Base-by-base conservation (phyloP, 805 yeast species). In the Yarrowia hollandica region DNA sequence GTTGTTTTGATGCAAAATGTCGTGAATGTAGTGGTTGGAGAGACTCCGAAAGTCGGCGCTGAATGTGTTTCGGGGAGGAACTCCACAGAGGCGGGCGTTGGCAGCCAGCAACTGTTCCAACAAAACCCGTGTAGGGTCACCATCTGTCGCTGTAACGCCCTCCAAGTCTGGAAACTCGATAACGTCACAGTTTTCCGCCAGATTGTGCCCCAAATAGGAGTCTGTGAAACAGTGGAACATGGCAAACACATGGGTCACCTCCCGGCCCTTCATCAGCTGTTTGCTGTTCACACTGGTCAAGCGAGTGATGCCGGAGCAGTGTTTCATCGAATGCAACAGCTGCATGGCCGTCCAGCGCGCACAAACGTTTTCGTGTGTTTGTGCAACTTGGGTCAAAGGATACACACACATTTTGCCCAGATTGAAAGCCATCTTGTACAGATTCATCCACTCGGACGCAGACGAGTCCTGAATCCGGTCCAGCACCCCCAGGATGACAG, bases 301-400 rank as follows among this genome's bases (percentile, higher is more conserved):
- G 14, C 55, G 39, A 34, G 38, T 48, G 55, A 48, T 48, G 4
- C 55, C 55, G 11, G 55, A 38, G 16, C 55, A 31, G 19, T 48
- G 55, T 48, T 48, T 48, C 55, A 48, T 48, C 5, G 55, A 31
- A 7, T 48, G 55, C 9, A 48, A 14, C 26, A 48, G 31, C 31
- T 48, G 55, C 39, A 30, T 48, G 31, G 55, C 38, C 19, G 34
- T 22, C 55, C 55, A 44, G 5, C 54, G 37, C 1, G 37, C 19
- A 14, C 54, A 48, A 9, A 48, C 23, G 22, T 31, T 44, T 23
- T 19, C 35, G 19, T 28, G 39, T 3, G 39, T 48, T 11, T 48
- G 39, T 15, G 55, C 55, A 19, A 33, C 38, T n/a, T 48, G 39
- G 1, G 55, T 22, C 12, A 48, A 22, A 11, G 55, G 55, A 3